These are phyloP conservation scores for Anaeromyces robustus DNA, from an alignment of 192 early-diverging fungal genomes.

Conservation along the genomic window DNA sequence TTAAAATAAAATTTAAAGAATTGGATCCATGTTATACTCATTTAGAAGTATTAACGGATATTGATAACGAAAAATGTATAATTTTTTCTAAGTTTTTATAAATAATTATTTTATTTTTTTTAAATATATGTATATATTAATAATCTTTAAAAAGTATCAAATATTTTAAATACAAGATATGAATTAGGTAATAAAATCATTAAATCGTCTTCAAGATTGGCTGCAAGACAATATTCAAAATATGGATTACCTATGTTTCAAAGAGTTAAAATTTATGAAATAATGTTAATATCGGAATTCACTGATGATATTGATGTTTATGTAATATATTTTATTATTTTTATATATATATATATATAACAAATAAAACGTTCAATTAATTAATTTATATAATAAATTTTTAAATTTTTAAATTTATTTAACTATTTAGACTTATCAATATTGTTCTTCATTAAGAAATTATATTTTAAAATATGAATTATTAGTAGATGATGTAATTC, in stretches of 20 bases:
- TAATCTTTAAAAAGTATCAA: neutral
- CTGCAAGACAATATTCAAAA: conserved; percentile 14
- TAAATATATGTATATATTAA: neutral
- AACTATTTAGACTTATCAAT: conserved; percentile 7
- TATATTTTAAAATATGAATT: conserved; percentile 17
- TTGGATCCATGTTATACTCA: conserved; percentile 8
- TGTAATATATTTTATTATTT: conserved; percentile 4
- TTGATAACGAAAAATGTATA: conserved; percentile 1
- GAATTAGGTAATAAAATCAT: conserved; percentile 9
- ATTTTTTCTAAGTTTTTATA: neutral
- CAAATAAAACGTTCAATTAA: too few species aligned
- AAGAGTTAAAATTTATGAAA: conserved; percentile 22
- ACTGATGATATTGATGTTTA: conserved; percentile 5
- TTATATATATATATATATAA: neutral
- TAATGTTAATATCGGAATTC: conserved; percentile 23
- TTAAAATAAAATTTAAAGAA: conserved; percentile 12
- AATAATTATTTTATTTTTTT: neutral
- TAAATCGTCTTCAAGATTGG: neutral
- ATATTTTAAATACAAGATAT: conserved; percentile 1
- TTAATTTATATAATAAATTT: neutral
- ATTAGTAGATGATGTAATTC: conserved; percentile 22
- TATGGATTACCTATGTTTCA: conserved; percentile 19
- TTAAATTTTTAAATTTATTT: neutral
- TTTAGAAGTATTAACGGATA: conserved; percentile 10
- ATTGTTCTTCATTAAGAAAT: conserved; percentile 14